Evolutionary conservation across 331 rosid species (phyloP).

Genomic region (Erythrophleum ivorense): DNA sequence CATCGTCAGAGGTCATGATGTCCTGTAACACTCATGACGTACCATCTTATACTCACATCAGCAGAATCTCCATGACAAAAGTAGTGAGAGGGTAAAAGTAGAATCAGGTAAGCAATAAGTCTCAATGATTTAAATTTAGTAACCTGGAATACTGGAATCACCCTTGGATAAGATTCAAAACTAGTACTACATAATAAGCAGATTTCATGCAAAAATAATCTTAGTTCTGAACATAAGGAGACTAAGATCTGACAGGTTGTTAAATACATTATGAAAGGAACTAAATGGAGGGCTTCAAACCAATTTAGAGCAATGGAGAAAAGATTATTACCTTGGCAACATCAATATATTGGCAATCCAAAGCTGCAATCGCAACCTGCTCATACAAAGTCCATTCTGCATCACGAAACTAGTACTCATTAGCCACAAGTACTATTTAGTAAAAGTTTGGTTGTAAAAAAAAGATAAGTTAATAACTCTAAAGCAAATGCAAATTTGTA

Average conservation of each 20-base stretch:
- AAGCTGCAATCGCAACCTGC: slow-evolving; percentile 95
- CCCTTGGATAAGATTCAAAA: too few species aligned
- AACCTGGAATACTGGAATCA: too few species aligned
- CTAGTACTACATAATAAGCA: too few species aligned
- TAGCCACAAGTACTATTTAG: too few species aligned
- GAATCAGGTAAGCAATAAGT: background rate
- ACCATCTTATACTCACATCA: too few species aligned
- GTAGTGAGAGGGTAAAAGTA: background rate
- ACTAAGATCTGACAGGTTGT: background rate
- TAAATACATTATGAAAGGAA: background rate
- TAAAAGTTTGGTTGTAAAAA: too few species aligned
- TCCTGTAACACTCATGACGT: background rate
- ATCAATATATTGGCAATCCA: slow-evolving; percentile 85
- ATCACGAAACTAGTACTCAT: background rate
- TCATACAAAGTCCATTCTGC: slow-evolving; percentile 94
- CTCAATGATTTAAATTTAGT: too few species aligned
- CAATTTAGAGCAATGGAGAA: background rate
- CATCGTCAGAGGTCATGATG: background rate
- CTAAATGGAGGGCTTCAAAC: background rate
- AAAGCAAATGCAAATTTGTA: too few species aligned
- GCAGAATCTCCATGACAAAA: too few species aligned
- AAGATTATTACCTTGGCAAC: slow-evolving; percentile 77
- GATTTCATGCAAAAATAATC: too few species aligned
- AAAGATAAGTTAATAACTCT: too few species aligned
- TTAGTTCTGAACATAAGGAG: background rate